phyloP scores from a whole-genome alignment of 2,329 filamentous ascomycete species.

The Paecilomyces sp. region DNA sequence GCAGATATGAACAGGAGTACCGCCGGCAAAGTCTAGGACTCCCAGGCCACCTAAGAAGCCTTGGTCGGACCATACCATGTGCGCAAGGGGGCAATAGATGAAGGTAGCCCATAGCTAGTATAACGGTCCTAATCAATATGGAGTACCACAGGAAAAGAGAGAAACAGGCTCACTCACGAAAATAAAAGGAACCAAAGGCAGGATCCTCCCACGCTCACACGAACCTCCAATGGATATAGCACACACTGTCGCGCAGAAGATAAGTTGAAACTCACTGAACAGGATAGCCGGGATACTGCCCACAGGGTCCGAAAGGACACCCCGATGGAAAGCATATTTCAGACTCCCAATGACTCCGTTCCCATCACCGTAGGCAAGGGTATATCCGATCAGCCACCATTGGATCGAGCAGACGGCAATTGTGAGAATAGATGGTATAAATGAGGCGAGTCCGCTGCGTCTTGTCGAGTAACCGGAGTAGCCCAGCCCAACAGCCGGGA shows the following conservation, averaged over 20 bases:
- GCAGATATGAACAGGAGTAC: slow-evolving; percentile 38
- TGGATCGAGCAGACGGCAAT: slow-evolving; percentile 45
- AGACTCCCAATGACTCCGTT: slow-evolving; percentile 40
- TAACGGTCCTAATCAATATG: not conserved
- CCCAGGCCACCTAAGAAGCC: slow-evolving; percentile 38
- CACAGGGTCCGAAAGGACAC: slow-evolving; percentile 41
- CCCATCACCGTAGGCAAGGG: slow-evolving; percentile 43
- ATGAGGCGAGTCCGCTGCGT: slow-evolving; percentile 41
- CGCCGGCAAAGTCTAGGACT: slow-evolving; percentile 42
- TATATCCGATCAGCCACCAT: slow-evolving; percentile 46
- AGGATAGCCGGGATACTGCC: slow-evolving; percentile 45
- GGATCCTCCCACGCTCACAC: slow-evolving; percentile 41
- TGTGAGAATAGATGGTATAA: slow-evolving; percentile 42
- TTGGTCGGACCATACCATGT: slow-evolving; percentile 43
- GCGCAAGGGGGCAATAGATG: slow-evolving; percentile 41
- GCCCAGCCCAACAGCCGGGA: slow-evolving; percentile 45
- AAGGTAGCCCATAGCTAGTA: slow-evolving; percentile 43
- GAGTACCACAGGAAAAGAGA: not conserved
- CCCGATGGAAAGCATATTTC: slow-evolving; percentile 38
- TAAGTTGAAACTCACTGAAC: slow-evolving; percentile 46
- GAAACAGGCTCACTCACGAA: slow-evolving; percentile 18
- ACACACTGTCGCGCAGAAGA: slow-evolving; percentile 46
- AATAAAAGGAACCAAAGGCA: slow-evolving; percentile 43
- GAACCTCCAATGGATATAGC: slow-evolving; percentile 45
- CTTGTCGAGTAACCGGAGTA: slow-evolving; percentile 45